A percentile compares a stretch with the other conserved stretches of the same genome.
phyloP scores from a whole-genome alignment of 2,329 filamentous ascomycete species.

The Diaporthe sp. region DNA sequence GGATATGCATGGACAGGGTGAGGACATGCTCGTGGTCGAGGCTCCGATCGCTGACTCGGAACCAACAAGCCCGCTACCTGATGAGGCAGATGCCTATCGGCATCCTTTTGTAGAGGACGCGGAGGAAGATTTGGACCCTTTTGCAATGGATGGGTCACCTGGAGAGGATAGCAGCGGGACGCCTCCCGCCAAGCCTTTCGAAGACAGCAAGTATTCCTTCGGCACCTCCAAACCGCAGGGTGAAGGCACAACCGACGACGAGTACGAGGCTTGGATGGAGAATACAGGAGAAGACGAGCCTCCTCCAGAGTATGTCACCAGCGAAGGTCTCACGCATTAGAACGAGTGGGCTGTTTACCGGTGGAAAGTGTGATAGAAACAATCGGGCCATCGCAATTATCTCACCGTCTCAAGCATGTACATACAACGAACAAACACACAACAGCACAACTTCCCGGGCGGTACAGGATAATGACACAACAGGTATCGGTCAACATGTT shows the following conservation, averaged over 20 bases:
- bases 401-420: constrained; percentile 15
- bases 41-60: constrained; percentile 73
- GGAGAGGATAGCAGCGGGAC: constrained; percentile 19
- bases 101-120: constrained; percentile 54
- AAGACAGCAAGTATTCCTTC: not conserved
- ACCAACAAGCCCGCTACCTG: constrained; percentile 64
- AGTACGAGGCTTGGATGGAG: constrained; percentile 42
- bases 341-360: not conserved
- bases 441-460: constrained; percentile 16
- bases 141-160: constrained; percentile 18
- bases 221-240: constrained; percentile 1
- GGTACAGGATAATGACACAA: constrained; percentile 23
- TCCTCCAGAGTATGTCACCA: constrained; percentile 14
- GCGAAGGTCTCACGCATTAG: constrained; percentile 29
- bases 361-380: not conserved
- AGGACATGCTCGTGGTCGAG: constrained; percentile 74
- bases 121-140: constrained; percentile 43
- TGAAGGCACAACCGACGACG: constrained; percentile 63
- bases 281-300: constrained; percentile 41
- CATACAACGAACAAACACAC: constrained; percentile 19
- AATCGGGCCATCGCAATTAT: not conserved
- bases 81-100: constrained; percentile 49
- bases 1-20: constrained; percentile 52
- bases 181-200: constrained; percentile 34
- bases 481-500: constrained; percentile 2